Conservation (phyloP, 805 yeast species). For the Helenozyma baotianmanensis region DNA sequence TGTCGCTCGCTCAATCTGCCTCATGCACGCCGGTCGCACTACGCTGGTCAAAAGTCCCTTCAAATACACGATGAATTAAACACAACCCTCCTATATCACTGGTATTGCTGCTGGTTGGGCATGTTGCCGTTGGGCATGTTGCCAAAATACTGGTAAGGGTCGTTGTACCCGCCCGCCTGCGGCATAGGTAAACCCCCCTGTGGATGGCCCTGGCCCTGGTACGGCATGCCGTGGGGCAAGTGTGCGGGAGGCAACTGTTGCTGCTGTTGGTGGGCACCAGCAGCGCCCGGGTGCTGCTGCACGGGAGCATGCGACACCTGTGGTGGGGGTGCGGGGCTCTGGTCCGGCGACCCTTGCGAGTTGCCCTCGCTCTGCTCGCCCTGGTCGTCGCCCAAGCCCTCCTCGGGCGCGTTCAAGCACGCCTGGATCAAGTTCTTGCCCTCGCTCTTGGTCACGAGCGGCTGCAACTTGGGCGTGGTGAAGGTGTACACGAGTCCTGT, state of each 20-base stretch:
- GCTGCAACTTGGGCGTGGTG: slow-evolving; percentile 98
- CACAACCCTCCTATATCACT: slow-evolving; percentile 22
- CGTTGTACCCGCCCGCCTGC: slow-evolving; percentile 47
- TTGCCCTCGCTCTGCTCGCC: slow-evolving; percentile 48
- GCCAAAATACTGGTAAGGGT: slow-evolving; percentile 61
- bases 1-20: too few species aligned
- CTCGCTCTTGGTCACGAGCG: slow-evolving; percentile 93
- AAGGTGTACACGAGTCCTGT: slow-evolving; percentile 98
- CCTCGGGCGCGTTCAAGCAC: slow-evolving; percentile 95
- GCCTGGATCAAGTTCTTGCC: slow-evolving; percentile 97
- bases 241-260: slow-evolving; percentile 37
- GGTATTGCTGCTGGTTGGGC: slow-evolving; percentile 53
- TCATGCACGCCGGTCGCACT: too few species aligned
- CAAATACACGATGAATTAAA: too few species aligned
- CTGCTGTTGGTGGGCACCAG: slow-evolving; percentile 16
- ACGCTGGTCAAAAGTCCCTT: too few species aligned
- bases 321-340: slow-evolving; percentile 31
- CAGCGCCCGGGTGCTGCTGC: slow-evolving; percentile 26
- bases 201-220: slow-evolving; percentile 39
- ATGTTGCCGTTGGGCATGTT: slow-evolving; percentile 47
- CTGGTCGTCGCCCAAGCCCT: slow-evolving; percentile 63
- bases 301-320: slow-evolving; percentile 19
- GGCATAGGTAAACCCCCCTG: slow-evolving; percentile 41
- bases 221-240: slow-evolving; percentile 43
- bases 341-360: slow-evolving; percentile 38